Conservation (phyloP, 768 basidiomycete genomes). For the Trametes sanguinea region DNA sequence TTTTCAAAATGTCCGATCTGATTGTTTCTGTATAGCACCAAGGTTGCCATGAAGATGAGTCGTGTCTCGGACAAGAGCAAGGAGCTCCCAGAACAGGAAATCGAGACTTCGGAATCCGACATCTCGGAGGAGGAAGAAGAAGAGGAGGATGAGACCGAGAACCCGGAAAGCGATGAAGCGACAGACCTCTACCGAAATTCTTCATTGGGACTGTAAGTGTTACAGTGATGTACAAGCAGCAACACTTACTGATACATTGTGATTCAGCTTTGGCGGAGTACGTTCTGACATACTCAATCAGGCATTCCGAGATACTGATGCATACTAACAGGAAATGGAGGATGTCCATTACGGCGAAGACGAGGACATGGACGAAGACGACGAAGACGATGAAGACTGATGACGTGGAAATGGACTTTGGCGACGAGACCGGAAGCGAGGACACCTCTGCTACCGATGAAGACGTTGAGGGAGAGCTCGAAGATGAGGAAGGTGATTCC, state of each 20-base stretch:
- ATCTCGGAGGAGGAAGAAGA: constrained; percentile 50
- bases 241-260: neutral
- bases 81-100: constrained; percentile 50
- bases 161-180: constrained; percentile 69
- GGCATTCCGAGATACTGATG: constrained; percentile 9
- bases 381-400: constrained; percentile 78
- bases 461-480: constrained; percentile 68
- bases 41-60: constrained; percentile 98
- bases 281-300: constrained; percentile 34
- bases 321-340: constrained; percentile 74
- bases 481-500: constrained; percentile 59
- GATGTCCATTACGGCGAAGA: constrained; percentile 68
- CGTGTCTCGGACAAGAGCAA: constrained; percentile 68
- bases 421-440: constrained; percentile 80
- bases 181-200: constrained; percentile 96
- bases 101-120: constrained; percentile 48
- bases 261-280: constrained; percentile 72
- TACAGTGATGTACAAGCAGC: neutral
- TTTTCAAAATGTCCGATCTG: too few species aligned
- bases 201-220: constrained; percentile 84
- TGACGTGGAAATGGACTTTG: constrained; percentile 88
- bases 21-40: constrained; percentile 42
- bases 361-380: constrained; percentile 81
- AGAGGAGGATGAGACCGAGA: constrained; percentile 61
- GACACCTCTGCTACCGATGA: constrained; percentile 78